A percentile compares a stretch with the other conserved stretches of the same genome.
Conservation (phyloP, 2,329 filamentous ascomycete species). For the Exserohilum rostratum region DNA sequence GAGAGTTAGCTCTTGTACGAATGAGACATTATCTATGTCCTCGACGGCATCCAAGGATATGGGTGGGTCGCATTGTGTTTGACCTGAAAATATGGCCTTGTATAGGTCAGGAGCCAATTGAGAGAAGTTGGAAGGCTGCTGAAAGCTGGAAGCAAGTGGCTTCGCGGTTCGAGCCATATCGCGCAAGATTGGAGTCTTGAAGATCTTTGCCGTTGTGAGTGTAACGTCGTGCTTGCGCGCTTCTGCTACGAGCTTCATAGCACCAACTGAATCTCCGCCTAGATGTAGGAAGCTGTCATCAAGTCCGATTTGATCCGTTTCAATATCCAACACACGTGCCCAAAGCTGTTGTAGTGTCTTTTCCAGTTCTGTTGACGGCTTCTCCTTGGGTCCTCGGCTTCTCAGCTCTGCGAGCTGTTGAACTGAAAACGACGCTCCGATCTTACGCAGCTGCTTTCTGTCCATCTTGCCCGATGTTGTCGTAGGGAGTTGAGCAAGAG, state of each 20-base stretch:
- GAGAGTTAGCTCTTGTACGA: background rate
- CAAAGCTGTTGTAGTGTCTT: background rate
- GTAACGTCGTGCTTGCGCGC: too few relatives aligned
- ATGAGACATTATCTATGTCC: background rate
- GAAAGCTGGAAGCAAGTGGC: background rate
- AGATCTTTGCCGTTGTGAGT: background rate
- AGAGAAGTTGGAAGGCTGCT: background rate
- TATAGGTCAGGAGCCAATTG: background rate
- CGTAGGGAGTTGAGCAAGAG: constrained; percentile 35
- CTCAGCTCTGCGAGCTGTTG: constrained; percentile 2
- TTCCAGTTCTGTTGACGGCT: background rate
- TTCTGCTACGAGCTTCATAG: constrained; percentile 14
- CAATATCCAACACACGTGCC: constrained; percentile 5
- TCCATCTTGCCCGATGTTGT: constrained; percentile 53
- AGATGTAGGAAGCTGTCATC: constrained; percentile 18
- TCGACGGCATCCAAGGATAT: background rate
- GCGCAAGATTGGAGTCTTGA: background rate
- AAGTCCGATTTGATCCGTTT: constrained; percentile 4
- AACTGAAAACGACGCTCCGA: constrained; percentile 1
- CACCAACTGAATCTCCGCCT: constrained; percentile 17
- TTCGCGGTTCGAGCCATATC: background rate
- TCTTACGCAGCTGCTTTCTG: constrained; percentile 20
- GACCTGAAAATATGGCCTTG: background rate
- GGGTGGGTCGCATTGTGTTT: background rate
- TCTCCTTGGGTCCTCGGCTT: background rate